These are phyloP conservation scores for Daldinia sp. DNA, from an alignment of 2,329 filamentous ascomycete species.

Conservation along the genomic window DNA sequence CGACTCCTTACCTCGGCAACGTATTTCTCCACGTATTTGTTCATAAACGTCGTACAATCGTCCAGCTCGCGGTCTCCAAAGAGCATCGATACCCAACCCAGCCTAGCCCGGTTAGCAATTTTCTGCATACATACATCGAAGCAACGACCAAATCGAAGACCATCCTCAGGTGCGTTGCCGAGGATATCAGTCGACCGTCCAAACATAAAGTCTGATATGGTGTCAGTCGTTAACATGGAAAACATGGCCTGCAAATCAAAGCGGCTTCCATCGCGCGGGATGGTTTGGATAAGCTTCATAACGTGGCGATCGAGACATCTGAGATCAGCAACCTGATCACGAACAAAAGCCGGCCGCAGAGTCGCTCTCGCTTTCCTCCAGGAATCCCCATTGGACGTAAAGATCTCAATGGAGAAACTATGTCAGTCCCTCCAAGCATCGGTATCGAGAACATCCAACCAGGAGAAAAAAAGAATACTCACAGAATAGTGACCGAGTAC, in stretches of 20 bases:
- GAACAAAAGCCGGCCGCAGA: conserved; percentile 62
- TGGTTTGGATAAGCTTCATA: conserved; percentile 63
- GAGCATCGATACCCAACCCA: conserved; percentile 52
- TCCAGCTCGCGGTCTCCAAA: conserved; percentile 51
- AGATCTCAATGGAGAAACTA: conserved; percentile 51
- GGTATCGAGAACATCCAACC: not conserved
- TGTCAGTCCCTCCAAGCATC: not conserved
- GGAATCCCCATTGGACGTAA: conserved; percentile 59
- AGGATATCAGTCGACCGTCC: conserved; percentile 55
- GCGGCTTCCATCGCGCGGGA: conserved; percentile 62
- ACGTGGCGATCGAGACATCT: conserved; percentile 76
- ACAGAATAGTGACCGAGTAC: conserved; percentile 57
- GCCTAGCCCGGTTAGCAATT: conserved; percentile 50
- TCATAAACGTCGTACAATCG: conserved; percentile 51
- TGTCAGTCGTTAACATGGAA: conserved; percentile 71
- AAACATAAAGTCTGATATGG: conserved; percentile 71
- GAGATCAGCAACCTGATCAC: conserved; percentile 70
- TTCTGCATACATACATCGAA: conserved; percentile 58
- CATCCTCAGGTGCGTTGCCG: conserved; percentile 48
- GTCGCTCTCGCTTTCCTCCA: conserved; percentile 63
- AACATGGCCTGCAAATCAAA: conserved; percentile 72
- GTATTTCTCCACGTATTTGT: conserved; percentile 55
- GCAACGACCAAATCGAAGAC: conserved; percentile 54
- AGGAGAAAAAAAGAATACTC: no score
- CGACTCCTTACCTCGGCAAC: conserved; percentile 50